Percentiles rank a stretch among this genome's conserved stretches.
Conservation (phyloP, 2,329 filamentous ascomycete species). For the Aplosporella prunicola region DNA sequence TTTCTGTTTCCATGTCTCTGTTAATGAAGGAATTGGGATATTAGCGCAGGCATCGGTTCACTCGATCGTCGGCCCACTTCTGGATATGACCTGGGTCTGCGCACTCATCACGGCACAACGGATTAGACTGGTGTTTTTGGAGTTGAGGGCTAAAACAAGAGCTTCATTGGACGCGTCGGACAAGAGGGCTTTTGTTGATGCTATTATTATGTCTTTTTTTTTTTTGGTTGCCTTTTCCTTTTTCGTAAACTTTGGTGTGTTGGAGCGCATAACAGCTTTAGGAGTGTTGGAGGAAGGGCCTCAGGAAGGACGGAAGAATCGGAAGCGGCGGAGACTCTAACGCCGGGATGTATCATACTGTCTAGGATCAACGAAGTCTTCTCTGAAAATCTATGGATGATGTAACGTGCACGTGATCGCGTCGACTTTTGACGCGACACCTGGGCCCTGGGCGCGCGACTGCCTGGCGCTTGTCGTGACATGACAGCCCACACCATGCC, state of each 20-base stretch:
- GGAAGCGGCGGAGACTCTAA: conserved; percentile 9
- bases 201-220: not conserved
- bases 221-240: conserved; percentile 1
- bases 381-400: not conserved
- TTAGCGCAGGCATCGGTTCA: too few relatives aligned
- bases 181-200: not conserved
- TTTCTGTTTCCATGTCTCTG: too few relatives aligned
- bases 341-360: conserved; percentile 11
- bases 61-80: not conserved
- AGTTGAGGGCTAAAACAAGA: conserved; percentile 8
- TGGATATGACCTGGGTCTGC: conserved; percentile 4
- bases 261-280: not conserved
- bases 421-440: conserved; percentile 8
- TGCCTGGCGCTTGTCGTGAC: too few relatives aligned
- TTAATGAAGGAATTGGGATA: too few relatives aligned
- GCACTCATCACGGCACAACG: conserved; percentile 8
- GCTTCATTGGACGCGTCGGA: too few relatives aligned
- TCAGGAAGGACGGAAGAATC: conserved; percentile 6
- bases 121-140: conserved; percentile 9
- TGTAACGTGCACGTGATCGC: conserved; percentile 1
- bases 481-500: too few relatives aligned
- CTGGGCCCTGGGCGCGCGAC: too few relatives aligned
- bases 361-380: conserved; percentile 11
- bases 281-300: not conserved
- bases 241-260: conserved; percentile 3